phyloP scores from a whole-genome alignment of 371 early-diverging fungal genomes.

The Apophysomyces ossiformis region DNA sequence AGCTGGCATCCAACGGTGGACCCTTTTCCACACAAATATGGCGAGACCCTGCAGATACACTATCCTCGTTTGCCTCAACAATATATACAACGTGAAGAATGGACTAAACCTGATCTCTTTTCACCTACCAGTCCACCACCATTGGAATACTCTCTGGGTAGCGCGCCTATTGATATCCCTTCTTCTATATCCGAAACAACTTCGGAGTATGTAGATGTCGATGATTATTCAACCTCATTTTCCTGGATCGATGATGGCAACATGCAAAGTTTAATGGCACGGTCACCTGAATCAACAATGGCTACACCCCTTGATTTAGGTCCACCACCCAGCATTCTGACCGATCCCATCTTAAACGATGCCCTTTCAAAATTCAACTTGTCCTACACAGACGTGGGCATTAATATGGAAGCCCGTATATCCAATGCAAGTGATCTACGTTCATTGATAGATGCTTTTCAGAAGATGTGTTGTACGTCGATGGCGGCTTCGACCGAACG shows the following conservation, averaged over 20 bases:
- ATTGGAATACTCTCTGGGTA: slow-evolving; percentile 1
- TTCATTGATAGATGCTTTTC: slow-evolving; percentile 39
- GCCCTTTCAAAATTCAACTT: slow-evolving; percentile 33
- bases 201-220: slow-evolving; percentile 9
- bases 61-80: slow-evolving; percentile 2
- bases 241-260: neutral
- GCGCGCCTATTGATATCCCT: slow-evolving; percentile 2
- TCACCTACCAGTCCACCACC: slow-evolving; percentile 9
- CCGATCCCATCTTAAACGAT: slow-evolving; percentile 13
- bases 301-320: slow-evolving; percentile 4
- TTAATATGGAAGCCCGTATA: slow-evolving; percentile 38
- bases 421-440: slow-evolving; percentile 36
- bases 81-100: slow-evolving; percentile 6
- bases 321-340: slow-evolving; percentile 2
- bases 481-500: neutral
- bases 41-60: slow-evolving; percentile 7
- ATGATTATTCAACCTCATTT: slow-evolving; percentile 4
- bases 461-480: slow-evolving; percentile 28
- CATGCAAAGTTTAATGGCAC: slow-evolving; percentile 19
- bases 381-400: slow-evolving; percentile 37
- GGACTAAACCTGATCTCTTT: neutral
- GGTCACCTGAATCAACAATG: slow-evolving; percentile 19
- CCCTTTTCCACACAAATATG: slow-evolving; percentile 7
- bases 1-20: neutral
- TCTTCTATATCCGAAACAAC: neutral